phyloP scores from a whole-genome alignment of 768 basidiomycete genomes.

The Phallus indusiatus region DNA sequence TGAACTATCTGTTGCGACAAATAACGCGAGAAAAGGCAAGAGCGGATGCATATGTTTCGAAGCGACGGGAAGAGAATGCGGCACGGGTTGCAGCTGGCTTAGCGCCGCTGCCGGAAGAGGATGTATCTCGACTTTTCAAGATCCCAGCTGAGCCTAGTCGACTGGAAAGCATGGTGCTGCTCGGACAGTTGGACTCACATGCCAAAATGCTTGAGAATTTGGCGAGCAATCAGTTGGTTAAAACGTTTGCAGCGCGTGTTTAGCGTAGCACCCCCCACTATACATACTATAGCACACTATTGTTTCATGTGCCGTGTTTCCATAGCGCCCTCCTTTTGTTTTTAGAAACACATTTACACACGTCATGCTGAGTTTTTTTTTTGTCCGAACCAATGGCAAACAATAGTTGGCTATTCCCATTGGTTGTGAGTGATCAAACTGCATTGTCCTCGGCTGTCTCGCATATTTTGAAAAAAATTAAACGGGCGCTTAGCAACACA shows the following conservation, averaged over 20 bases:
- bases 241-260: slow-evolving; percentile 62
- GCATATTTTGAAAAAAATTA: not conserved
- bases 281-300: not conserved
- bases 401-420: no score
- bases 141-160: slow-evolving; percentile 84
- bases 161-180: slow-evolving; percentile 73
- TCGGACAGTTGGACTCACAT: slow-evolving; percentile 83
- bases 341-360: not conserved
- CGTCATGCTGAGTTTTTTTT: no score
- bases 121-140: slow-evolving; percentile 75
- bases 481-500: not conserved
- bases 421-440: no score
- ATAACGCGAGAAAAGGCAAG: slow-evolving; percentile 76
- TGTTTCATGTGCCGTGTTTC: not conserved
- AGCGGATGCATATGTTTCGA: slow-evolving; percentile 71
- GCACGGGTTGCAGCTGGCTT: slow-evolving; percentile 73
- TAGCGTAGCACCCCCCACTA: slow-evolving; percentile 5
- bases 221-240: slow-evolving; percentile 57
- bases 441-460: not conserved
- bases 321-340: not conserved
- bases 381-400: no score
- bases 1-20: slow-evolving; percentile 80
- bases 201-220: slow-evolving; percentile 63
- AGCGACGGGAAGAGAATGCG: slow-evolving; percentile 84
- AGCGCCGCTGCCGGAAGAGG: slow-evolving; percentile 80